Evolutionary conservation across 345 rosid genomes (phyloP).

Genomic region (Aquilaria yunnanensis): DNA sequence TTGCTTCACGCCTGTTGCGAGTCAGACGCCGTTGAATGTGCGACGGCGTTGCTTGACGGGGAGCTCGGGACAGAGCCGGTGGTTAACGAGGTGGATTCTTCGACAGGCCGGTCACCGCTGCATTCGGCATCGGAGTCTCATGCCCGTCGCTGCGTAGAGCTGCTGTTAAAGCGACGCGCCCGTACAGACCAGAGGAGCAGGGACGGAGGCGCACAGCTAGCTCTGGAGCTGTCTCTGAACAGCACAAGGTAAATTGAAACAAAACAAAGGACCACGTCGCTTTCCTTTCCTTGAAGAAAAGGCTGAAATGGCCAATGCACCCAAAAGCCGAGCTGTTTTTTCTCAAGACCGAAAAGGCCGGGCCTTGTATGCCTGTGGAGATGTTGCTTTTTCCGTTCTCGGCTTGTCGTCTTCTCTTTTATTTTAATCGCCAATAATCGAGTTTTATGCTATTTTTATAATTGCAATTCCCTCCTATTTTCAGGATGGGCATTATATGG

Average conservation of each 20-base stretch:
- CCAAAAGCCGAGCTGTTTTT: conserved; percentile 13
- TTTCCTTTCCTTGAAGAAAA: conserved; percentile 14
- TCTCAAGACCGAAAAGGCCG: conserved; percentile 6
- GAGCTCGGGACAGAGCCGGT: conserved; percentile 43
- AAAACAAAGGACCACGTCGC: conserved; percentile 11
- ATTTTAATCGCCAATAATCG: background rate
- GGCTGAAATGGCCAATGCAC: no score
- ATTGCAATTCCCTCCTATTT: background rate
- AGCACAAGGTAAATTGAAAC: conserved; percentile 41
- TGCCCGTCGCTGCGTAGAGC: conserved; percentile 56
- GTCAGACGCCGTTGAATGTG: conserved; percentile 51
- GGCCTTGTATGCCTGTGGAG: conserved; percentile 19
- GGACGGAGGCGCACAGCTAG: conserved; percentile 52
- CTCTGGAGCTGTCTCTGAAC: conserved; percentile 57
- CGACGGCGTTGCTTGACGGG: conserved; percentile 50
- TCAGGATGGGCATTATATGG: conserved; percentile 59
- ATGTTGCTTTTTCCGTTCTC: conserved; percentile 16
- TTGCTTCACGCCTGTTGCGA: conserved; percentile 53
- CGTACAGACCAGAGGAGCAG: conserved; percentile 63
- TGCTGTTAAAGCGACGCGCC: conserved; percentile 62
- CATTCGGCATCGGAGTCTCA: conserved; percentile 59
- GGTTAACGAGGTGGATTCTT: conserved; percentile 35
- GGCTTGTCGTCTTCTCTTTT: background rate
- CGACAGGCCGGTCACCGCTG: conserved; percentile 43
- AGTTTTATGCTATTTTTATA: no score